These are phyloP conservation scores for Solanum corneliomulleri DNA, from an alignment of 257 asterid genomes.

Conservation along the genomic window DNA sequence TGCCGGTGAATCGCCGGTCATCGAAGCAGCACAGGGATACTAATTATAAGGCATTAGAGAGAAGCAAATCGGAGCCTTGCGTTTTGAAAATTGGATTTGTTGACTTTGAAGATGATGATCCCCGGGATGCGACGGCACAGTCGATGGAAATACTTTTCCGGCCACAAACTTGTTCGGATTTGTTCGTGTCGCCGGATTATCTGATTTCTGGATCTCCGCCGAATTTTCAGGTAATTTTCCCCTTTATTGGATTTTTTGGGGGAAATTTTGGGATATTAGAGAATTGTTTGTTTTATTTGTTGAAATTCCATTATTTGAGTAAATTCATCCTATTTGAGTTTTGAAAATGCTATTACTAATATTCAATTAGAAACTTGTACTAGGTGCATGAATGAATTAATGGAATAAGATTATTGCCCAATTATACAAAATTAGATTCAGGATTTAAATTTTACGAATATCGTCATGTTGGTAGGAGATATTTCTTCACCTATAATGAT, in stretches of 20 bases:
- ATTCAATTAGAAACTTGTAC: background rate
- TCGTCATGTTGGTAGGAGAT: background rate
- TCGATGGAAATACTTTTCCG: conserved; percentile 29
- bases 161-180: conserved; percentile 32
- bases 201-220: conserved; percentile 15
- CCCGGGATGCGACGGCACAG: background rate
- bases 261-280: background rate
- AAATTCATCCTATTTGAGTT: background rate
- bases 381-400: background rate
- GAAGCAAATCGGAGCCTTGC: conserved; percentile 42
- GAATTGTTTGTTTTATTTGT: background rate
- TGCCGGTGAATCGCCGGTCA: background rate
- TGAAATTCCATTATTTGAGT: background rate
- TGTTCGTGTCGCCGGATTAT: conserved; percentile 25
- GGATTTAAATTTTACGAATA: background rate
- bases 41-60: conserved; percentile 4
- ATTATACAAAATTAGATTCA: background rate
- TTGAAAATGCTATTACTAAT: background rate
- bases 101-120: background rate
- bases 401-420: background rate
- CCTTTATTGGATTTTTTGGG: background rate
- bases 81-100: conserved; percentile 1
- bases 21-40: conserved; percentile 2
- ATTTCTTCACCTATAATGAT: background rate
- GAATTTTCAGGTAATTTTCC: background rate